Conservation (phyloP, 371 early-diverging fungal species). For the Capniomyces stellatus region DNA sequence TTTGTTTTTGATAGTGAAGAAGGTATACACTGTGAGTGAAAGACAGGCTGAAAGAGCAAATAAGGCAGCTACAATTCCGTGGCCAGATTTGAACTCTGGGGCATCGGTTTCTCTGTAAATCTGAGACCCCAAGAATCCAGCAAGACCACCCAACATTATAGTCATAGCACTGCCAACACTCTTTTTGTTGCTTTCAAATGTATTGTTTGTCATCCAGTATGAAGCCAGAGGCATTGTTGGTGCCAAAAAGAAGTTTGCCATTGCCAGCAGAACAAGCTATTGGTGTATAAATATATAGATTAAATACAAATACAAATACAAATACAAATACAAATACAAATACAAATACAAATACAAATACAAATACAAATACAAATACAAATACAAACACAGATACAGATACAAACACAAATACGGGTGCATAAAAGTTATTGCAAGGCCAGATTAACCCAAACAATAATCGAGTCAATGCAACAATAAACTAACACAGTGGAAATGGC, state of each 20-base stretch:
- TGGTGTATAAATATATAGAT: too few species aligned
- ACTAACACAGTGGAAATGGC: too few species aligned
- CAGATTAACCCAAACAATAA: too few species aligned
- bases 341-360: too few species aligned
- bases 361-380: too few species aligned
- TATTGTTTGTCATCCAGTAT: conserved; percentile 22
- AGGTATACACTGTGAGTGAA: conserved; percentile 9
- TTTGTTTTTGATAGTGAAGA: conserved; percentile 14
- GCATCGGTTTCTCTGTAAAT: conserved; percentile 16
- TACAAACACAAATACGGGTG: too few species aligned
- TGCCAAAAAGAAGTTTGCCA: conserved; percentile 22
- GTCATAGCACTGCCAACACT: conserved; percentile 21
- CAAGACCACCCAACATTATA: conserved; percentile 23
- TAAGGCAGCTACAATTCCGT: conserved; percentile 7
- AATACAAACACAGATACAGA: too few species aligned
- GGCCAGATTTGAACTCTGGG: conserved; percentile 20
- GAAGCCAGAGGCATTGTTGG: conserved; percentile 23
- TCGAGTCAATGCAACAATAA: too few species aligned
- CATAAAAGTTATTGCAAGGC: too few species aligned
- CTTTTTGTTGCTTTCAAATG: conserved; percentile 15
- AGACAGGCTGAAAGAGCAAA: conserved; percentile 12
- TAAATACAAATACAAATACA: too few species aligned
- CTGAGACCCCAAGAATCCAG: conserved; percentile 24
- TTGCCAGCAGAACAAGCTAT: conserved; percentile 16
- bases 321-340: too few species aligned